These are phyloP conservation scores for Roridomyces roridus DNA, from an alignment of 768 basidiomycete genomes.

Conservation along the genomic window DNA sequence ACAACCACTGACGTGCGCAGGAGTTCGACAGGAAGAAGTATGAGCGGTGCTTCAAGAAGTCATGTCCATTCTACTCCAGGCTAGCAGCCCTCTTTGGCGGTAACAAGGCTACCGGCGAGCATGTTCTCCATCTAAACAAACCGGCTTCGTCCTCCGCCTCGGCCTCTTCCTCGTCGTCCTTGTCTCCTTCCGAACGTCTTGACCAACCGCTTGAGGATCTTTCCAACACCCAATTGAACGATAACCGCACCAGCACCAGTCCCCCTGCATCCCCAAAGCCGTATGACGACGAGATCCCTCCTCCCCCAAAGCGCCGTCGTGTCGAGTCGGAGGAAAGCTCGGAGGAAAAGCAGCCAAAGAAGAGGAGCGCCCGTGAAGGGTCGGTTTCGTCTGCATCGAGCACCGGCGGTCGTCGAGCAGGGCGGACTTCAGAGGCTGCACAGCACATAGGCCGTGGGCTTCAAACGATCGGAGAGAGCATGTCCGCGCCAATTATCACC, in stretches of 20 bases:
- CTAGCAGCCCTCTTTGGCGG: background rate
- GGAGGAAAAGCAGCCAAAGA: background rate
- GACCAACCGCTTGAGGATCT: too few relatives aligned
- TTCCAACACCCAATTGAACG: too few relatives aligned
- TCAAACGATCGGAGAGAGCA: background rate
- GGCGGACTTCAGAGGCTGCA: constrained; percentile 1
- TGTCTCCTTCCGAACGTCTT: background rate
- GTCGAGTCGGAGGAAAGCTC: too few relatives aligned
- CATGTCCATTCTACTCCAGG: constrained; percentile 1
- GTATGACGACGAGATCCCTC: constrained; percentile 1
- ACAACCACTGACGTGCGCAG: background rate
- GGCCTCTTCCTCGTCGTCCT: background rate
- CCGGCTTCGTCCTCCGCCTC: background rate
- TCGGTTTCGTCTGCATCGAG: background rate
- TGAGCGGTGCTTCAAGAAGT: background rate
- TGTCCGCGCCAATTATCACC: constrained; percentile 16
- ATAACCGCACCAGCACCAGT: background rate
- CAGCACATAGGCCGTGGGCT: constrained; percentile 1
- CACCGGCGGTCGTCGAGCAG: background rate
- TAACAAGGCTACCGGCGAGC: constrained; percentile 3
- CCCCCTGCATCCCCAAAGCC: background rate
- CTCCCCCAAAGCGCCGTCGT: background rate
- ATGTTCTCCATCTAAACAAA: constrained; percentile 6
- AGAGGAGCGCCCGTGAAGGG: background rate
- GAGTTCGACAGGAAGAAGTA: background rate